Evolutionary conservation across 73 alveolate genomes (phyloP).

Genomic region (Blepharisma stoltei): DNA sequence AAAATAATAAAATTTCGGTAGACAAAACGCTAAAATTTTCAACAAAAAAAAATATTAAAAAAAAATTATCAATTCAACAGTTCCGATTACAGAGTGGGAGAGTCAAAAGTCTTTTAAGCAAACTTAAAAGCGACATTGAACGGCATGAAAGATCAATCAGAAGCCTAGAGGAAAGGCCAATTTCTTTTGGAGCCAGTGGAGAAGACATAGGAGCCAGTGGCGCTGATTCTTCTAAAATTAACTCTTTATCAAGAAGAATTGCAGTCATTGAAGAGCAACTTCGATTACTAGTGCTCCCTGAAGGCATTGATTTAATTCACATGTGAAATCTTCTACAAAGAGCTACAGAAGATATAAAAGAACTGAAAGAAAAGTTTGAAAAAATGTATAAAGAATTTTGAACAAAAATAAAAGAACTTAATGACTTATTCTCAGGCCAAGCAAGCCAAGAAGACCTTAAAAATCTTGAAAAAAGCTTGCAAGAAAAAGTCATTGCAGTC

Average conservation of each 20-base stretch:
- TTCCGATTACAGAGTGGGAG: too few species aligned
- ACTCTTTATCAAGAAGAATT: constrained; percentile 15
- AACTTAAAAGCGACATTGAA: not conserved
- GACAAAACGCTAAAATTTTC: too few species aligned
- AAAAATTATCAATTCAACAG: too few species aligned
- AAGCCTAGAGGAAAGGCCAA: too few species aligned
- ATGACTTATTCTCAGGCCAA: not conserved
- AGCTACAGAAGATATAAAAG: not conserved
- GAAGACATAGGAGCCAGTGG: not conserved
- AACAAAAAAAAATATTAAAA: too few species aligned
- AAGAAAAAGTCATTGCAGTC: constrained; percentile 71
- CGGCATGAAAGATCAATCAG: not conserved
- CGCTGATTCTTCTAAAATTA: constrained; percentile 12
- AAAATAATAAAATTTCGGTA: too few species aligned
- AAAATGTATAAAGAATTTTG: not conserved
- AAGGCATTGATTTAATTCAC: not conserved
- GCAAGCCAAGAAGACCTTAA: constrained; percentile 8
- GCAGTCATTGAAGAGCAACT: not conserved
- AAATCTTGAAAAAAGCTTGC: constrained; percentile 54
- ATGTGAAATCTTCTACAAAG: not conserved
- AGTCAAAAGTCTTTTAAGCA: not conserved
- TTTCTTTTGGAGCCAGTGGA: too few species aligned
- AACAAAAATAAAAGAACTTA: not conserved
- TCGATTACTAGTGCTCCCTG: not conserved
- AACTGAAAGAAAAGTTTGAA: not conserved